Evolutionary conservation across 129 eudicot genomes (phyloP).

Genomic region (Tagetes patula): DNA sequence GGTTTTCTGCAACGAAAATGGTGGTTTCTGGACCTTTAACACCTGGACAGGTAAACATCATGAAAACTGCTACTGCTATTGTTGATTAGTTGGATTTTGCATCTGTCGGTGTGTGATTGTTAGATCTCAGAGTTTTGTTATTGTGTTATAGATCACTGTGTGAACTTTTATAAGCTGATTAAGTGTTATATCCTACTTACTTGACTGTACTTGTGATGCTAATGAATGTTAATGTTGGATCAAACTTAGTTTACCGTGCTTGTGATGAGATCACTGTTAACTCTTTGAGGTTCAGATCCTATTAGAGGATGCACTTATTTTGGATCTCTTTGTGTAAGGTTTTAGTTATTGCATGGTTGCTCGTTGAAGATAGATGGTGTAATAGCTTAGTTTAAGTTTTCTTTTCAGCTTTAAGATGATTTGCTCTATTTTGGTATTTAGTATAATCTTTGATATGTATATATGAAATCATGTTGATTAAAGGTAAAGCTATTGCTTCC

Average conservation of each 20-base stretch:
- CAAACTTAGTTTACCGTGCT: not conserved
- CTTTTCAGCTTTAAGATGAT: not conserved
- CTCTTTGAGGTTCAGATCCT: not conserved
- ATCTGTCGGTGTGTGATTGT: slow-evolving; percentile 17
- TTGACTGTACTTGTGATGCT: no score
- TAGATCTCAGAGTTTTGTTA: not conserved
- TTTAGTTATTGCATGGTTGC: not conserved
- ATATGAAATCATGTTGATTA: slow-evolving; percentile 8
- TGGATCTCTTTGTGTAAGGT: not conserved
- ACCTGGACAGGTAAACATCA: slow-evolving; percentile 67
- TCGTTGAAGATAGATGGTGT: slow-evolving; percentile 14
- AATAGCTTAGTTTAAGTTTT: not conserved
- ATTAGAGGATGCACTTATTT: slow-evolving; percentile 4
- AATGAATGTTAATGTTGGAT: slow-evolving; percentile 13
- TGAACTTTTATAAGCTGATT: slow-evolving; percentile 14
- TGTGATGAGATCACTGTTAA: not conserved
- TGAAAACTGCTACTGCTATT: not conserved
- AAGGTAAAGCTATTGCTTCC: slow-evolving; percentile 15
- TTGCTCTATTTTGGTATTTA: slow-evolving; percentile 2
- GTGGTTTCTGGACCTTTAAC: slow-evolving; percentile 76
- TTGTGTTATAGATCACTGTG: slow-evolving; percentile 11
- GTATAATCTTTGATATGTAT: not conserved
- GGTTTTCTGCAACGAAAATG: slow-evolving; percentile 39
- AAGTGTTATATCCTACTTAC: not conserved
- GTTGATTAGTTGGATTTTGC: slow-evolving; percentile 4